phyloP scores from a whole-genome alignment of 306 rosid species.

The peach (Prunus persica) region Prunus_persica_NCBIv2 NC_034012.1:3782501-3783000 shows the following conservation, averaged over 20 bases:
- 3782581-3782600: conserved; percentile 97
- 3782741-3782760: background rate
- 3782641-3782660: conserved; percentile 12
- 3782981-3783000: background rate
- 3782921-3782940: background rate
- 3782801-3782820: background rate
- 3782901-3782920: background rate
- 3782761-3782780: background rate
- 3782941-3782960: background rate
- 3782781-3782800: background rate
- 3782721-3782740: background rate
- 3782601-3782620: conserved; percentile 15
- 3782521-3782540: conserved; percentile 64
- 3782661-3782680: conserved; percentile 5
- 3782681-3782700: background rate
- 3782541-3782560: conserved; percentile 72
- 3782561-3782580: conserved; percentile 78
- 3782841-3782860: background rate
- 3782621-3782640: conserved; percentile 25
- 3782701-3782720: background rate
- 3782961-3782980: background rate
- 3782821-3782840: background rate
- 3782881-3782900: background rate
- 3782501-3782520: conserved; percentile 43
- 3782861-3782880: background rate